phyloP scores from a whole-genome alignment of 306 rosid species.

The Styphnolobium japonicum region DNA sequence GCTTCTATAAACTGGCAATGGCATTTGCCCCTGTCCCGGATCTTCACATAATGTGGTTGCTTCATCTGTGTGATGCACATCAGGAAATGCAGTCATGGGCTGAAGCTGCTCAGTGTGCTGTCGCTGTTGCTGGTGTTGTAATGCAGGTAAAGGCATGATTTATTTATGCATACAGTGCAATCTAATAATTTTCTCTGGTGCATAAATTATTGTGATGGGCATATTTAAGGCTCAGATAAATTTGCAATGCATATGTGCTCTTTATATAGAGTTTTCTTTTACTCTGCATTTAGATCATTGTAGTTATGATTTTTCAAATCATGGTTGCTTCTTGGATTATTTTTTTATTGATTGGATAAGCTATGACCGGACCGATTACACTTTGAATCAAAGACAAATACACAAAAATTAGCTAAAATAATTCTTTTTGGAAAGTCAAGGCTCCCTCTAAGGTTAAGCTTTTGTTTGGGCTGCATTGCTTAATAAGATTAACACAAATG shows the following conservation, averaged over 20 bases:
- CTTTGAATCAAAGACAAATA: neutral
- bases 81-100: slow-evolving; percentile 99
- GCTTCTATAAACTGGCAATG: slow-evolving; percentile 92
- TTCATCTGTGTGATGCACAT: slow-evolving; percentile 97
- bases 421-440: too few species aligned
- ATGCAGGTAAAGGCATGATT: slow-evolving; percentile 68
- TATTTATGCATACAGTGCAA: neutral
- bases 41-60: slow-evolving; percentile 99
- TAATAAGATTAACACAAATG: too few species aligned
- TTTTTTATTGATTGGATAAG: neutral
- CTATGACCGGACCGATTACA: neutral
- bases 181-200: neutral
- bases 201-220: neutral
- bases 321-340: neutral
- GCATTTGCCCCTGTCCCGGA: slow-evolving; percentile 99
- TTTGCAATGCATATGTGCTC: neutral
- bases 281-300: neutral
- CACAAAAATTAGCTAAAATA: too few species aligned
- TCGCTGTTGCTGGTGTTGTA: slow-evolving; percentile 96
- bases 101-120: slow-evolving; percentile 99
- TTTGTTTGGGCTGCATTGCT: too few species aligned
- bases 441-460: too few species aligned
- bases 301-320: slow-evolving; percentile 1
- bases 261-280: neutral
- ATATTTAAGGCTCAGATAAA: neutral